phyloP scores from a whole-genome alignment of 106 monocot species.

The Allium cepa region DNA sequence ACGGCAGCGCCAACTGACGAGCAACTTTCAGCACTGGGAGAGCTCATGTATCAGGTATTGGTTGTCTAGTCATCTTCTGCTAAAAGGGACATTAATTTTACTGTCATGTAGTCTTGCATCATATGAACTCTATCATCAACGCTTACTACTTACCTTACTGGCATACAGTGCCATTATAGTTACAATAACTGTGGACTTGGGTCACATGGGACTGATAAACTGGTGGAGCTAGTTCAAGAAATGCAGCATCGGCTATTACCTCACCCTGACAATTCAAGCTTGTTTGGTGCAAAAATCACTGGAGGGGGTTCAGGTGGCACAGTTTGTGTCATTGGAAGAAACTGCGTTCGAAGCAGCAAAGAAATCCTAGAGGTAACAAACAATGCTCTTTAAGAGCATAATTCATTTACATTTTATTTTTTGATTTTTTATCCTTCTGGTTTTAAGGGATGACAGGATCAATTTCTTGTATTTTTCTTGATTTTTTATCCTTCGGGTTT shows the following conservation, averaged over 20 bases:
- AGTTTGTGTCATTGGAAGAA: conserved; percentile 80
- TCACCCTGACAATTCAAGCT: conserved; percentile 31
- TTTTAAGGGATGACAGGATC: not conserved
- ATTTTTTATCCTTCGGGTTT: conserved; percentile 10
- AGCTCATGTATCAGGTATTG: too few relatives aligned
- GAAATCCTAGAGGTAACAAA: conserved; percentile 75
- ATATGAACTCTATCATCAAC: not conserved
- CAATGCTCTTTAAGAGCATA: not conserved
- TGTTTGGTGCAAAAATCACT: conserved; percentile 94
- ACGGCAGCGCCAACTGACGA: conserved; percentile 70
- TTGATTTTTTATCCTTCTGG: conserved; percentile 10
- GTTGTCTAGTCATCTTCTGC: conserved; percentile 31
- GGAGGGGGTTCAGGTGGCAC: conserved; percentile 95
- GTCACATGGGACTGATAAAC: conserved; percentile 55
- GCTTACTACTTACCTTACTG: not conserved
- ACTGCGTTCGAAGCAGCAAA: conserved; percentile 62
- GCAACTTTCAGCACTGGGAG: not conserved
- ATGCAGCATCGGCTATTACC: conserved; percentile 60
- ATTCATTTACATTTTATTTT: not conserved
- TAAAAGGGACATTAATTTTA: not conserved
- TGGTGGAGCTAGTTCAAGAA: conserved; percentile 59
- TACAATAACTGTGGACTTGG: conserved; percentile 87
- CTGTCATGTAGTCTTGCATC: not conserved
- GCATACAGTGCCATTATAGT: conserved; percentile 79
- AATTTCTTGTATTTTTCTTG: conserved; percentile 58